Conservation (phyloP, 2,329 filamentous ascomycete genomes). For the Aspergillus quadricinctus region DNA sequence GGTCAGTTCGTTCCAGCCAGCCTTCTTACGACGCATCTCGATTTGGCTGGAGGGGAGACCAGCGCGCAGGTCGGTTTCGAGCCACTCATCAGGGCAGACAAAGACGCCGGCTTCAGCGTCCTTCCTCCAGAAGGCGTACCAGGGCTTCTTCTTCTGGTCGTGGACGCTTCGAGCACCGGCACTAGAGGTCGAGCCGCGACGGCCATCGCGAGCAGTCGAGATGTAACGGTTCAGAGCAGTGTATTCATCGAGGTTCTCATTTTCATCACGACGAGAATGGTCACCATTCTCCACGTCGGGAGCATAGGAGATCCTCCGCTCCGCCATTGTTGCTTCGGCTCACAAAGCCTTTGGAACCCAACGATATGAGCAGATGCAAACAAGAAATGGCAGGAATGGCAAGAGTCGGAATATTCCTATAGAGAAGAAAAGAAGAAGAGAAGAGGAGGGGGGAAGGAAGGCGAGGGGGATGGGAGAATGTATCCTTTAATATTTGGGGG, state of each 20-base stretch:
- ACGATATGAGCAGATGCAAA: constrained; percentile 34
- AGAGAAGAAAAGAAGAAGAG: constrained; percentile 18
- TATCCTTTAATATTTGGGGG: constrained; percentile 33
- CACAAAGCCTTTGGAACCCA: constrained; percentile 34
- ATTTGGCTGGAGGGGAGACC: constrained; percentile 59
- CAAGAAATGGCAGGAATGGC: constrained; percentile 31
- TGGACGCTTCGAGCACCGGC: constrained; percentile 40
- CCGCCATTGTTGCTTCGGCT: constrained; percentile 42
- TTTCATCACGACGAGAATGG: constrained; percentile 29
- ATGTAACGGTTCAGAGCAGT: constrained; percentile 64
- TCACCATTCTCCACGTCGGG: constrained; percentile 41
- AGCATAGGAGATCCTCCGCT: constrained; percentile 44
- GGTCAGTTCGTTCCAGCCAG: constrained; percentile 67
- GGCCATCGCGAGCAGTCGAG: constrained; percentile 59
- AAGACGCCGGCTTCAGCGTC: constrained; percentile 28
- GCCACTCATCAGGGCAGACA: constrained; percentile 61
- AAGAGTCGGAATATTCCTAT: constrained; percentile 39
- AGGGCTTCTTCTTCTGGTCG: constrained; percentile 50
- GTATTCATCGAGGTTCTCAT: constrained; percentile 54
- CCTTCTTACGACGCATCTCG: constrained; percentile 60
- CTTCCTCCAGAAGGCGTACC: constrained; percentile 54
- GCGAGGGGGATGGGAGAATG: constrained; percentile 25
- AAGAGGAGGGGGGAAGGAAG: constrained; percentile 13
- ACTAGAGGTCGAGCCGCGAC: constrained; percentile 47
- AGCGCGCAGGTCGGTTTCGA: constrained; percentile 62